phyloP scores from a whole-genome alignment of 2,329 filamentous ascomycete species.

The Mycosphaerella arachidis region DNA sequence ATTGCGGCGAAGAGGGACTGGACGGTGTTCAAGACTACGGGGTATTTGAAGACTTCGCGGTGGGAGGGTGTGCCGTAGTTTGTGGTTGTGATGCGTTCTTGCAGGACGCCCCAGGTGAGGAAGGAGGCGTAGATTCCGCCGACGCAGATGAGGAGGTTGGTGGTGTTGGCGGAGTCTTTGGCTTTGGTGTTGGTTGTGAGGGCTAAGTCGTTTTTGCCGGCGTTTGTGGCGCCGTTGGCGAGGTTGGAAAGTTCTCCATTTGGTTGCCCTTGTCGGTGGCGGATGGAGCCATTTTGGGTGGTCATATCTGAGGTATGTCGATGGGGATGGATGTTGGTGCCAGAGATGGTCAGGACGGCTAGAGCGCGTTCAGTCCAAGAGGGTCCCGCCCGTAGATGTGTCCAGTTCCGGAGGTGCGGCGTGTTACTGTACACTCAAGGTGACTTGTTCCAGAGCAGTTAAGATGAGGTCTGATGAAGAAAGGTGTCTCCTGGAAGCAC shows the following conservation, averaged over 20 bases:
- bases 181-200: slow-evolving; percentile 16
- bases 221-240: slow-evolving; percentile 17
- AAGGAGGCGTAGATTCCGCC: slow-evolving; percentile 95
- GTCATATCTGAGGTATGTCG: slow-evolving; percentile 10
- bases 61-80: slow-evolving; percentile 62
- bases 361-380: background rate
- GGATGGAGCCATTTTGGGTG: slow-evolving; percentile 24
- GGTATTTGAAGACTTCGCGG: slow-evolving; percentile 79
- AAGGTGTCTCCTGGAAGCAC: background rate
- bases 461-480: background rate
- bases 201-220: slow-evolving; percentile 26
- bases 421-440: too few relatives aligned
- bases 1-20: slow-evolving; percentile 85
- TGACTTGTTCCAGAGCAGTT: background rate
- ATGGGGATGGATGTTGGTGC: background rate
- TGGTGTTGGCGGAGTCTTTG: slow-evolving; percentile 19
- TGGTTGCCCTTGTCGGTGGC: slow-evolving; percentile 16
- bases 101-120: slow-evolving; percentile 91
- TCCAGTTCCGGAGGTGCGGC: background rate
- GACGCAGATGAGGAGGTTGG: slow-evolving; percentile 81
- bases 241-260: slow-evolving; percentile 24
- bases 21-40: slow-evolving; percentile 92
- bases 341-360: background rate
- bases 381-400: background rate
- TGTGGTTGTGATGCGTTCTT: slow-evolving; percentile 96